phyloP scores from a whole-genome alignment of 139 green algal species.

The Chlamydomonas asymmetrica region DNA sequence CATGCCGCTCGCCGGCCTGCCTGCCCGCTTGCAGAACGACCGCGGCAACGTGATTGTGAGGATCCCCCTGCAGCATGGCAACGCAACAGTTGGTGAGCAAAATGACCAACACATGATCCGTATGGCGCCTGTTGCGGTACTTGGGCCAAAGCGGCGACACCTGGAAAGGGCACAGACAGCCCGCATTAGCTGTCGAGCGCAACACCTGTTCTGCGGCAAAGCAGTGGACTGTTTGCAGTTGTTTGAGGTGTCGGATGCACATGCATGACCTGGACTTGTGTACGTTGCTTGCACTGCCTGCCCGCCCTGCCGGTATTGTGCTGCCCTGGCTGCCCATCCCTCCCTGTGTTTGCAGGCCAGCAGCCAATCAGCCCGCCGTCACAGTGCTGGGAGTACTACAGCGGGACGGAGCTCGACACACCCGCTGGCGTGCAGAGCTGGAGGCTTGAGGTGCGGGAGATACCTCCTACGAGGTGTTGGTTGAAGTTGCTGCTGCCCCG shows the following conservation, averaged over 20 bases:
- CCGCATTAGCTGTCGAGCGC: too few species aligned
- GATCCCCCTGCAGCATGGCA: constrained; percentile 21
- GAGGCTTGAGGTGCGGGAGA: constrained; percentile 12
- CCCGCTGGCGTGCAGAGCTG: constrained; percentile 27
- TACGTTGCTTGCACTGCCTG: neutral
- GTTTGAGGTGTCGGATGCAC: too few species aligned
- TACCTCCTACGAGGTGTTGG: neutral
- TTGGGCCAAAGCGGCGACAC: neutral
- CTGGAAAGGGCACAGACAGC: too few species aligned
- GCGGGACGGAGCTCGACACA: constrained; percentile 34
- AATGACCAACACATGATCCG: too few species aligned
- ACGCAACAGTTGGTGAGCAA: constrained; percentile 16
- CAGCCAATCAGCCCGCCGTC: constrained; percentile 27
- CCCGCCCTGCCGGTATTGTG: neutral
- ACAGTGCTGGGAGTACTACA: constrained; percentile 40
- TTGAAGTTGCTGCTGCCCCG: neutral
- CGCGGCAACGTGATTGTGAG: constrained; percentile 6
- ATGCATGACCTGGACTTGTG: neutral
- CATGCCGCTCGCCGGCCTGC: too few species aligned
- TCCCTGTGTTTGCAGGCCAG: constrained; percentile 20
- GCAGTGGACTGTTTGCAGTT: neutral
- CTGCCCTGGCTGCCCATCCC: neutral
- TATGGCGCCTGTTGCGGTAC: neutral
- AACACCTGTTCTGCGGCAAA: too few species aligned
- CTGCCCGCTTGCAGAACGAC: constrained; percentile 25